phyloP scores from a whole-genome alignment of 768 basidiomycete species.

The Candolleomyces eurysporus region DNA sequence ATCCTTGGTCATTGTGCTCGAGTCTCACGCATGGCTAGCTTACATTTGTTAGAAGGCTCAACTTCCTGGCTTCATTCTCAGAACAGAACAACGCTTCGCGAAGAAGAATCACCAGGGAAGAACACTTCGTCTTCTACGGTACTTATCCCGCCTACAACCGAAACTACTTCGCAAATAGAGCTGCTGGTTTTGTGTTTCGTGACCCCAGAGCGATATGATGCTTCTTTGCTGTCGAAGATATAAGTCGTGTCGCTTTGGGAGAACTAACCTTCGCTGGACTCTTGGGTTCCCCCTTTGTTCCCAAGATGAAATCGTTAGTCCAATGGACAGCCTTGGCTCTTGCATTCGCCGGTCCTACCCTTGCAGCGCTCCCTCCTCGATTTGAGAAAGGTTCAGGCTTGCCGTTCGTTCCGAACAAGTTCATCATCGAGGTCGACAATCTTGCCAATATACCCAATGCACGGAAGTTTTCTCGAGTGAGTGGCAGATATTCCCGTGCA shows the following conservation, averaged over 20 bases:
- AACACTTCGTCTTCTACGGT: background rate
- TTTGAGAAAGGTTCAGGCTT: conserved; percentile 8
- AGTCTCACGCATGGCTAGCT: no score
- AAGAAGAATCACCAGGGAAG: background rate
- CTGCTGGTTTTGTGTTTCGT: background rate
- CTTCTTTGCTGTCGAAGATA: background rate
- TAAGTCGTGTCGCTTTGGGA: background rate
- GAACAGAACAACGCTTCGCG: conserved; percentile 1
- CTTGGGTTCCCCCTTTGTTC: background rate
- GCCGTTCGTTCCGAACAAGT: conserved; percentile 45
- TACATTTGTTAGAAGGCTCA: background rate
- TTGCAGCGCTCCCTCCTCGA: background rate
- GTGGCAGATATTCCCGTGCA: conserved; percentile 8
- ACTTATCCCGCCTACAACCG: background rate
- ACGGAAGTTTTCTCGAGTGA: conserved; percentile 26
- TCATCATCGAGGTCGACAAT: conserved; percentile 55
- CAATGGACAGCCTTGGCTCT: conserved; percentile 4
- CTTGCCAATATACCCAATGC: conserved; percentile 34
- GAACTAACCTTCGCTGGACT: background rate
- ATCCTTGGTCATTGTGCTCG: no score
- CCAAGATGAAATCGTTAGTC: conserved; percentile 3
- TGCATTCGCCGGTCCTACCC: background rate
- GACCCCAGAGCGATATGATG: background rate
- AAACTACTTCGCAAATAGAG: conserved; percentile 2
- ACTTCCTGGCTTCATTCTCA: background rate